Conservation (phyloP, 805 yeast genomes). For the Cyberlindnera meyerae region DNA sequence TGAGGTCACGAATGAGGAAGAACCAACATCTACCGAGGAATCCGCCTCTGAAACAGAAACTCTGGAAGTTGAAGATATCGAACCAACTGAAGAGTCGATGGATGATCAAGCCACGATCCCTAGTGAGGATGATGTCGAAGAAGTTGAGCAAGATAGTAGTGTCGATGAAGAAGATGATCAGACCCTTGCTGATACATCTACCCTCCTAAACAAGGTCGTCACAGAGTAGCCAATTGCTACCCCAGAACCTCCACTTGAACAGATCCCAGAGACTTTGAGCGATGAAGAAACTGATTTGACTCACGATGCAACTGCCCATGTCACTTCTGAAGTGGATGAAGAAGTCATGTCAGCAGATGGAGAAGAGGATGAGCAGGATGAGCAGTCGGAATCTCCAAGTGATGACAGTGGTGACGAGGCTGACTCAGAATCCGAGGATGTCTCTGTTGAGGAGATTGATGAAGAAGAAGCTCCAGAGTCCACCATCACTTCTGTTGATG, state of each 20-base stretch:
- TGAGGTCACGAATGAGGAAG: too few species aligned
- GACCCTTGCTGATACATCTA: not conserved
- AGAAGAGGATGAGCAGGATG: not conserved
- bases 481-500: not conserved
- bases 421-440: conserved; percentile 4
- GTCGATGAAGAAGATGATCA: not conserved
- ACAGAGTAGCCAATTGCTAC: conserved; percentile 1
- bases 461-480: not conserved
- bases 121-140: too few species aligned
- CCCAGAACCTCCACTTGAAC: conserved; percentile 4
- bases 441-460: not conserved
- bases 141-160: too few species aligned
- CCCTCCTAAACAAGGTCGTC: not conserved
- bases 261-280: conserved; percentile 5
- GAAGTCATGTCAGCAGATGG: not conserved
- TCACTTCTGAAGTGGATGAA: too few species aligned
- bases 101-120: too few species aligned
- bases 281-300: not conserved
- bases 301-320: conserved; percentile 3
- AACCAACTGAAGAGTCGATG: too few species aligned
- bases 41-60: too few species aligned
- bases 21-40: too few species aligned
- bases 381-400: too few species aligned
- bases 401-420: conserved; percentile 10
- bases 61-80: too few species aligned